Base-by-base conservation (phyloP, 1,139 yeast genomes). In the Saccharomyces hybrid region DNA sequence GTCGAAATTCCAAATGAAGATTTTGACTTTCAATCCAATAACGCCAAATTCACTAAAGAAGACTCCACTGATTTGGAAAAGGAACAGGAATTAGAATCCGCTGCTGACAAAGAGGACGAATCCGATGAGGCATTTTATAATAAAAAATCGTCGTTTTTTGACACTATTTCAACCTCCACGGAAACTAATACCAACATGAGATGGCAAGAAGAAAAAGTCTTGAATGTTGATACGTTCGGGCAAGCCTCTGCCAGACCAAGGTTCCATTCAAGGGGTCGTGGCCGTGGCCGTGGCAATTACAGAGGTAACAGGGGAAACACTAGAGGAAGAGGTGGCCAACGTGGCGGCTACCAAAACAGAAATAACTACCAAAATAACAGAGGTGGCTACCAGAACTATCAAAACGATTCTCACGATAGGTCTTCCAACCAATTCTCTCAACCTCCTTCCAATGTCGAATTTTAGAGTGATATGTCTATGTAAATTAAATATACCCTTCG, bases 61-160 rank as follows among this genome's bases (percentile, higher is more conserved):
- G 69, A 63, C 19, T 54, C 48, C 52, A 49, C 19, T 41, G 60
- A 54, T 14, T 52, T 49, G 26, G 57, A 54, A 28, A 28, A 32
- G n/a, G 60, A 51, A 31, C 55, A 52, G 13, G 50, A 47, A n/a
- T 28, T 23, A 11, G 53, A 49, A n/a, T 44, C 46, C 11, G 54
- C 49, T 13, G 58, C 51, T 11, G 26, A 52, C 5, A 32, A 51
- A 46, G 60, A 59, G 31, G 58, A 56, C 13, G 58, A 55, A n/a
- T 38, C 52, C 19, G 53, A 56, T 1, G 70, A 60, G 44, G 55
- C 72, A 44, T 79, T 77, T 47, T 88, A 88, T 70, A 79, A 86
- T 69, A 85, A 82, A 65, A 79, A 78, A 62, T 79, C 88, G 11
- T 88, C 96, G 1, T 89, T 89, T 69, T 89, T 89, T 63, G 96